Evolutionary conservation across 2,329 filamentous ascomycete species (phyloP), one percentile per base, ranked within the genome.

Genomic region (Nannizziopsis arthrosporioides): DNA sequence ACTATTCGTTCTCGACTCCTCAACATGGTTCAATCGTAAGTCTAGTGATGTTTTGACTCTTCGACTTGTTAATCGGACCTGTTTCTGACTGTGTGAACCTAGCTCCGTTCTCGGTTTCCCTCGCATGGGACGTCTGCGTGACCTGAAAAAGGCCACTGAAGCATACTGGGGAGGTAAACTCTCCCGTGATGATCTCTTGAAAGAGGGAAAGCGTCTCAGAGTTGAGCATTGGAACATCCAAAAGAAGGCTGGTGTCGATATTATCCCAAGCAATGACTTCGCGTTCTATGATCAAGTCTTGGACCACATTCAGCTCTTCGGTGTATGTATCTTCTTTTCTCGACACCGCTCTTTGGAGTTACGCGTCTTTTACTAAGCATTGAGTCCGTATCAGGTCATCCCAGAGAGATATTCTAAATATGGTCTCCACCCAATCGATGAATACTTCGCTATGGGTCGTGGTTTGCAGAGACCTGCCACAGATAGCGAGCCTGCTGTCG

Each of bases 121-220:
- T 71, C 90, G 92, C 68, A 95, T 96, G 86, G 92, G 92, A 74
- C 85, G 80, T 64, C 85, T 93, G 74, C 88, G 92, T 82, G 92
- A 98, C 79, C 82, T 98, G 70, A 98, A 98, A 84, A 98, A 98
- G 82, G 92, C 92, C 67, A 98, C 89, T 59, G 92, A 98, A 74
- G 87, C 90, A 70, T 98, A 83, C 74, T 98, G 92, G 92, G 84
- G 75, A 64, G 90, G 84, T 71, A 98, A 96, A 78, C 77, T 94
- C 70, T 89, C 86, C 56, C 86, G 89, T 66, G 80, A 84, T 55
- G 88, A 94, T 55, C 86, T 98, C 60, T 77, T 96, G 59, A 78
- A 81, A 54, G 92, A 96, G 81, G 92, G 85, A 70, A 96, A 96
- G 85, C 82, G 88, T 69, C 86, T 98, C 53, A 85, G 92, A 76